A percentile compares a stretch with the other conserved stretches of the same genome.
Evolutionary conservation across 2,329 filamentous ascomycete species (phyloP).

Genomic region (Trichoderma koningii): DNA sequence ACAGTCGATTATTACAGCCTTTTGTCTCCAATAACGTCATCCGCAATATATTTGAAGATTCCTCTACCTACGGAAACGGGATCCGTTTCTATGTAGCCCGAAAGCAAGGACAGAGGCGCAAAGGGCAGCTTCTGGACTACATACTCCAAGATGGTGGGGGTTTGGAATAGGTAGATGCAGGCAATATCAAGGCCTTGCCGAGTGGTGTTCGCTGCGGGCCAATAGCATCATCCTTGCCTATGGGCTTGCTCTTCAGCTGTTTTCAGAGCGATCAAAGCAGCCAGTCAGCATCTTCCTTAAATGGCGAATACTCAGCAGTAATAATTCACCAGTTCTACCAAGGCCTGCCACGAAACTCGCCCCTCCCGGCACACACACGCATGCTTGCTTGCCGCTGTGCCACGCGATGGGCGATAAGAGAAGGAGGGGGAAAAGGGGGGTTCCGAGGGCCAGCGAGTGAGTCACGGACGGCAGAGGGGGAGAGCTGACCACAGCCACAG

Average conservation of each 20-base stretch:
- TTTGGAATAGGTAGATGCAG: background rate
- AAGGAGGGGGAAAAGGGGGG: background rate
- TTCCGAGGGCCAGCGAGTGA: slow-evolving; percentile 10
- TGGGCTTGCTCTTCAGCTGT: too few species aligned
- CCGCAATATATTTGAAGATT: background rate
- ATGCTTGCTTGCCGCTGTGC: slow-evolving; percentile 14
- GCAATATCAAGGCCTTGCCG: background rate
- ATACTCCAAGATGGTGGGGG: slow-evolving; percentile 4
- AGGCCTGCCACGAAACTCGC: too few species aligned
- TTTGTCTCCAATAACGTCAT: background rate
- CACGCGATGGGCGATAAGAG: slow-evolving; percentile 25
- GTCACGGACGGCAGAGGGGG: slow-evolving; percentile 8
- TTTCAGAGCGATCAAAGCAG: too few species aligned
- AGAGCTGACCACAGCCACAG: slow-evolving; percentile 25
- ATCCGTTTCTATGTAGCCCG: background rate
- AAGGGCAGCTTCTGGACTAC: slow-evolving; percentile 12
- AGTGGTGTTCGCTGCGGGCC: slow-evolving; percentile 2
- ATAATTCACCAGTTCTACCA: too few species aligned
- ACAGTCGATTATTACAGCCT: background rate
- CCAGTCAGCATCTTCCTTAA: too few species aligned
- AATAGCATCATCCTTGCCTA: background rate
- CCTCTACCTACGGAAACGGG: background rate
- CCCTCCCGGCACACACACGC: too few species aligned
- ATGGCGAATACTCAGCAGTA: too few species aligned
- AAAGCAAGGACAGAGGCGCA: background rate